These are phyloP conservation scores for Penicillium crustosum DNA, from an alignment of 2,329 filamentous ascomycete species.

Conservation along the genomic window DNA sequence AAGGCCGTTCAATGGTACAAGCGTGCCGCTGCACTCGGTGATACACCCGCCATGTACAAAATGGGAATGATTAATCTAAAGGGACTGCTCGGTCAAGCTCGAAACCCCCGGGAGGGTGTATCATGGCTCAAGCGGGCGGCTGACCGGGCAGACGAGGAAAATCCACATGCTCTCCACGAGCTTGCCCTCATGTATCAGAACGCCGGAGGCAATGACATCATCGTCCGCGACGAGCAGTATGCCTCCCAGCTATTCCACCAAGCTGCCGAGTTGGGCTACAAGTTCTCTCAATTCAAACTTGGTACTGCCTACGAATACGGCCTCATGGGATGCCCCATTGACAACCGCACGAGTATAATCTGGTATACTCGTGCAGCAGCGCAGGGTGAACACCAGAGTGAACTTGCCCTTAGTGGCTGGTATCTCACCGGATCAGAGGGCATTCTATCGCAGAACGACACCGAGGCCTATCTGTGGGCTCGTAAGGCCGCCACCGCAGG, in stretches of 20 bases:
- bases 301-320: slow-evolving; percentile 91
- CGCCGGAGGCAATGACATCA: slow-evolving; percentile 62
- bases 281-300: slow-evolving; percentile 88
- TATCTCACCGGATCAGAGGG: slow-evolving; percentile 89
- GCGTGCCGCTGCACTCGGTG: slow-evolving; percentile 83
- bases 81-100: slow-evolving; percentile 82
- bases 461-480: slow-evolving; percentile 96
- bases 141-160: slow-evolving; percentile 81
- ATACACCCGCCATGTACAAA: slow-evolving; percentile 96
- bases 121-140: slow-evolving; percentile 92
- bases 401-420: slow-evolving; percentile 84
- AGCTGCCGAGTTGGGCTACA: slow-evolving; percentile 87
- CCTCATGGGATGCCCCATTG: slow-evolving; percentile 75
- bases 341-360: slow-evolving; percentile 79
- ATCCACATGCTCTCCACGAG: slow-evolving; percentile 93
- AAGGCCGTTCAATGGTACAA: slow-evolving; percentile 99
- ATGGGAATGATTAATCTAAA: slow-evolving; percentile 95
- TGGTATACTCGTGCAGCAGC: slow-evolving; percentile 92
- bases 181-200: slow-evolving; percentile 64
- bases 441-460: slow-evolving; percentile 87
- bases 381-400: slow-evolving; percentile 91
- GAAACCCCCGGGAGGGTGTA: slow-evolving; percentile 80
- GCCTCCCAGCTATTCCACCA: slow-evolving; percentile 79
- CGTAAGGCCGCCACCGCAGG: slow-evolving; percentile 87
- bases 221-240: slow-evolving; percentile 79